Evolutionary conservation across 23 red algal genomes (phyloP).

Genomic region (Gracilaria domingensis): DNA sequence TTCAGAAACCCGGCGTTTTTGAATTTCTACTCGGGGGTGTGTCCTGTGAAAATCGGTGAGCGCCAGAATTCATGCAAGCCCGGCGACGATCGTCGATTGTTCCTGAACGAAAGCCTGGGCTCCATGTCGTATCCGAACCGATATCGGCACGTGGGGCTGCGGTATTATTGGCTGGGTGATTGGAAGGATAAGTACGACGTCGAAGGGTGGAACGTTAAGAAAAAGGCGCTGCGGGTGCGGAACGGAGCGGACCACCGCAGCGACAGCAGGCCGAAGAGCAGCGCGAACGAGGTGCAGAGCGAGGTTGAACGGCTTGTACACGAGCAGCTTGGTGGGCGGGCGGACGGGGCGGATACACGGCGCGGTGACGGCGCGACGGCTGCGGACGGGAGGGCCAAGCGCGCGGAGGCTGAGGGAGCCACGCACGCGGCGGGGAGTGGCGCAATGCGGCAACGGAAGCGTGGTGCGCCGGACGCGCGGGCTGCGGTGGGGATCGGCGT

Average conservation of each 20-base stretch:
- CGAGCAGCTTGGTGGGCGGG: no score
- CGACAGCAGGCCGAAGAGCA: not conserved
- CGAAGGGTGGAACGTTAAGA: conserved; percentile 67
- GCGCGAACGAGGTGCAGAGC: not conserved
- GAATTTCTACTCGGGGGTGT: conserved; percentile 71
- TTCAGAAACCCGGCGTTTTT: conserved; percentile 63
- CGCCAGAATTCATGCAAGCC: conserved; percentile 60
- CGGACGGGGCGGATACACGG: no score
- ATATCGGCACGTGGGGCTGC: conserved; percentile 80
- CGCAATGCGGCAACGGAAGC: no score
- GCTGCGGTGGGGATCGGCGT: no score
- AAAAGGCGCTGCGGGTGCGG: not conserved
- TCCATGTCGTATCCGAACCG: conserved; percentile 71
- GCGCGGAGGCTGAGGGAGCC: no score
- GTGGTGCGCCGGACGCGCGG: no score
- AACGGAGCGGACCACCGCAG: not conserved
- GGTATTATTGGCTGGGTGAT: conserved; percentile 69
- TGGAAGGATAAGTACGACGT: conserved; percentile 89
- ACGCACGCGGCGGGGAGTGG: no score
- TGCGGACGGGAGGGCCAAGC: no score
- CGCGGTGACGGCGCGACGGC: no score
- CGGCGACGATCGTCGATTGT: conserved; percentile 65
- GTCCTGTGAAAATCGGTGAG: conserved; percentile 46
- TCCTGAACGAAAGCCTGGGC: conserved; percentile 60
- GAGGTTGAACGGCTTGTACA: no score